phyloP scores from a whole-genome alignment of 2,329 filamentous ascomycete species.

The Cytospora mali region DNA sequence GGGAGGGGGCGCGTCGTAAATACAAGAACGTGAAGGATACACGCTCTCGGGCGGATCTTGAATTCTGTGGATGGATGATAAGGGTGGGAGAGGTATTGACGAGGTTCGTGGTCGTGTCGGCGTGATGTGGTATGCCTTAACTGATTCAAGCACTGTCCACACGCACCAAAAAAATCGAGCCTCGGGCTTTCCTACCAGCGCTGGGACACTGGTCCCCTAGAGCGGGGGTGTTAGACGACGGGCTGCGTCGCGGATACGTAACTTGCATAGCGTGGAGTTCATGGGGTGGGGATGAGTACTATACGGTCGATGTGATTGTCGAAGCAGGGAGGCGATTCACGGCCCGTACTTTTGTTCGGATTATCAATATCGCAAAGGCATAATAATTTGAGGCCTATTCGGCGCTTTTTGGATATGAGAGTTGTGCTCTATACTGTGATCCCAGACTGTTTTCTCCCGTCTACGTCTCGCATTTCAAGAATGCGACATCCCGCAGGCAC shows the following conservation, averaged over 20 bases:
- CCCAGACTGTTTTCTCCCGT: neutral
- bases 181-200: too few relatives aligned
- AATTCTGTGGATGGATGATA: too few relatives aligned
- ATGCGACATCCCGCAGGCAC: neutral
- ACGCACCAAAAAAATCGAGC: too few relatives aligned
- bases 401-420: neutral
- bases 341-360: neutral
- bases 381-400: neutral
- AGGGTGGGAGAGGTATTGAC: neutral
- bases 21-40: too few relatives aligned
- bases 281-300: neutral
- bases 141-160: neutral
- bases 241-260: neutral
- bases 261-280: conserved; percentile 19
- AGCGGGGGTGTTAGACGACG: neutral
- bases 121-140: neutral
- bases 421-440: neutral
- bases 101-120: neutral
- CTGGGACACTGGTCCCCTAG: neutral
- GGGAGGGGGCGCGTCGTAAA: neutral
- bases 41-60: too few relatives aligned
- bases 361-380: neutral
- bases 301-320: neutral
- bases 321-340: neutral
- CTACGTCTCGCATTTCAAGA: neutral